Evolutionary conservation across 164 flowering plant species (phyloP), one percentile per base, ranked within the genome.

Genomic region (Stephania yunnanensis): DNA sequence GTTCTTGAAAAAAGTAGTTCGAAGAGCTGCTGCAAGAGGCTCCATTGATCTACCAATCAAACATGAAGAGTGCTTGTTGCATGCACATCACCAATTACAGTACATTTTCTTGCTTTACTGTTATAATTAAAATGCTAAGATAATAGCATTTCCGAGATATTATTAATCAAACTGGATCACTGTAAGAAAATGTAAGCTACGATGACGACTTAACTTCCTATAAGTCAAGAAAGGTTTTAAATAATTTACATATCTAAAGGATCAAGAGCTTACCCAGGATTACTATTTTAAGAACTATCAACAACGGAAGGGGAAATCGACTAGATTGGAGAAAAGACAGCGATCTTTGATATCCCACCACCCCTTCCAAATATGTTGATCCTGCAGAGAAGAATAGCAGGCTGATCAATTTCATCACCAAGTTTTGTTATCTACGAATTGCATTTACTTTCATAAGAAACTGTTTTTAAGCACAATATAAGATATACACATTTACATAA

Each of bases 231-330:
- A 50, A 50, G 55, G 55, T 50, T 50, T 3, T 7, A 50, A 50
- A 50, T 50, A 15, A 50, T 15, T 50, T 50, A 10, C 55, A 50
- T 15, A 50, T 50, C 11, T 50, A 17, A 50, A 50, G 55, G 55
- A 50, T 2, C 55, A 50, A 10, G 55, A 50, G 31, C 84, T 66
- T 71, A 81, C 84, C 79, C 52, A 76, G 22, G 55, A 74, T 20
- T 42, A 79, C 48, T 19, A 81, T 73, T 63, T 46, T 63, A 69
- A 69, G 46, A 68, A 79, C 15, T 68, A 81, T 22, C 29, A 70
- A n/a, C 36, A 68, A 66, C 68, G 42, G 73, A 13, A 69, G 2
- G 53, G 79, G 66, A 69, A 74, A 63, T 22, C 48, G 78, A 58
- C 66, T 78, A 45, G 71, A 20, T n/a, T 75, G 72, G 77, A 53